Conservation (phyloP, 2,329 filamentous ascomycete species). For the Cladophialophora carrionii region DNA sequence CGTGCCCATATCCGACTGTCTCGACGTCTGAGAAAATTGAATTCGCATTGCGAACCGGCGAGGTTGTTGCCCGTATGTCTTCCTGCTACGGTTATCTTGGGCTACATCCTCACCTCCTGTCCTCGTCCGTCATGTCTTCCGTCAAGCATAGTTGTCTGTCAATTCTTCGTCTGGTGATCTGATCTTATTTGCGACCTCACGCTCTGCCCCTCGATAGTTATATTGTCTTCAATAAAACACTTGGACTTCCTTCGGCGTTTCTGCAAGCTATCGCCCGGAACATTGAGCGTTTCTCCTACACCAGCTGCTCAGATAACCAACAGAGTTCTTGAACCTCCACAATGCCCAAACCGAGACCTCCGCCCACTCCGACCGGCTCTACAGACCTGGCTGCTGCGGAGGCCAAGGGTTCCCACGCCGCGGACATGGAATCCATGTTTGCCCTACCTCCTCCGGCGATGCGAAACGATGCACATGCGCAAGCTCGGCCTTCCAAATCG, state of each 20-base stretch:
- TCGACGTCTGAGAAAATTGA: conserved; percentile 19
- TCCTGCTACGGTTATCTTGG: background rate
- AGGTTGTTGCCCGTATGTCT: conserved; percentile 9
- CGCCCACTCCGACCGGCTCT: conserved; percentile 77
- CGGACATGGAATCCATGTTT: conserved; percentile 66
- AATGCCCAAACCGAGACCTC: conserved; percentile 70
- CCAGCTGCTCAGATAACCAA: background rate
- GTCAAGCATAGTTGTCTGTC: background rate
- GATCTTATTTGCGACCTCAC: background rate
- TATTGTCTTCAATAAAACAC: background rate
- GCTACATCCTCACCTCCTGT: background rate
- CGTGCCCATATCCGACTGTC: conserved; percentile 28
- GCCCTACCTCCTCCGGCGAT: conserved; percentile 77
- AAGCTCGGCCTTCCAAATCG: conserved; percentile 43
- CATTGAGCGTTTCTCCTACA: background rate
- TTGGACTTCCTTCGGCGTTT: background rate
- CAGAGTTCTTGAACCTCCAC: background rate
- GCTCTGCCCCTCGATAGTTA: background rate
- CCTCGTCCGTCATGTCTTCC: background rate
- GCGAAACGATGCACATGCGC: conserved; percentile 52
- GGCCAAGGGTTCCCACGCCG: conserved; percentile 24
- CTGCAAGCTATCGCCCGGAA: background rate
- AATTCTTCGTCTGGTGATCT: background rate
- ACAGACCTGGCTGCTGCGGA: conserved; percentile 77
- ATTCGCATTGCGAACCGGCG: conserved; percentile 1